These are phyloP conservation scores for Mycosphaerella arachidis DNA, from an alignment of 2,329 filamentous ascomycete genomes.

Conservation along the genomic window DNA sequence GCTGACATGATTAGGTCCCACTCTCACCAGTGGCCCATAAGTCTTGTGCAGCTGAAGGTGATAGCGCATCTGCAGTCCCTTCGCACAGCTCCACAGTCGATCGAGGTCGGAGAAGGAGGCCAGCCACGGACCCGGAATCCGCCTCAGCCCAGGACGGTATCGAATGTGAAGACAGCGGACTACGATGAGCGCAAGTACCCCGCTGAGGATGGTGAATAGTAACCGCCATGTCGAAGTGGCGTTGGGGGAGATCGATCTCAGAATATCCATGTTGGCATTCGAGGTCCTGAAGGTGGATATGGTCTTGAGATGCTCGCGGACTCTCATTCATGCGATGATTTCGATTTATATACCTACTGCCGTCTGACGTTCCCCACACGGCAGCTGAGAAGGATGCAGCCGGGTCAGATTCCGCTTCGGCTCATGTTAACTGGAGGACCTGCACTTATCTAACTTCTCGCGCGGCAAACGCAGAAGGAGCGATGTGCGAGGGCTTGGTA, in stretches of 20 bases:
- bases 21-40: slow-evolving; percentile 65
- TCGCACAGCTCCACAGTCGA: slow-evolving; percentile 55
- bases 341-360: too few relatives aligned
- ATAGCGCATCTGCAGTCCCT: slow-evolving; percentile 62
- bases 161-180: neutral
- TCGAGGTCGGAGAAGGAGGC: slow-evolving; percentile 49
- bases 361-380: too few relatives aligned
- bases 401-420: too few relatives aligned
- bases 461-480: neutral
- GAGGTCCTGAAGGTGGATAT: neutral
- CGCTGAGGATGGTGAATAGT: neutral
- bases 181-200: neutral
- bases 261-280: neutral
- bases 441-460: neutral
- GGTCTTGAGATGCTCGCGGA: too few relatives aligned
- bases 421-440: too few relatives aligned
- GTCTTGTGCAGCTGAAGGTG: slow-evolving; percentile 55
- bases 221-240: neutral
- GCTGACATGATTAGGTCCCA: slow-evolving; percentile 70
- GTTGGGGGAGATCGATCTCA: neutral
- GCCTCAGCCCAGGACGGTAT: slow-evolving; percentile 26
- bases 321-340: too few relatives aligned
- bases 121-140: slow-evolving; percentile 49
- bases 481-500: neutral
- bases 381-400: too few relatives aligned